These are phyloP conservation scores for Wickerhamiella brachini DNA, from an alignment of 805 yeast species.

Conservation along the genomic window DNA sequence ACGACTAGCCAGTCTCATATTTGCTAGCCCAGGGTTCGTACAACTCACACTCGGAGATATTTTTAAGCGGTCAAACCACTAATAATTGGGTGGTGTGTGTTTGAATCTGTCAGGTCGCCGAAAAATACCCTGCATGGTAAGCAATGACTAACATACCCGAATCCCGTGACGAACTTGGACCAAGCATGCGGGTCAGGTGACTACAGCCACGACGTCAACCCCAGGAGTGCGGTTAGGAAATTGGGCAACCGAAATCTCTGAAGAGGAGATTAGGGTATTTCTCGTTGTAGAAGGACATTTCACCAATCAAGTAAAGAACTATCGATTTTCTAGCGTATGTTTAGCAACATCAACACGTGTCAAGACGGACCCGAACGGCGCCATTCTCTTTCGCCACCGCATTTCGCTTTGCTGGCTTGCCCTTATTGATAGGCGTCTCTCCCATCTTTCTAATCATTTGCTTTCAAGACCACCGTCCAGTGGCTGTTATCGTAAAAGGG, in stretches of 20 bases:
- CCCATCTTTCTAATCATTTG: not conserved
- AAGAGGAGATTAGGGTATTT: not conserved
- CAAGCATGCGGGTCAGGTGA: too few species aligned
- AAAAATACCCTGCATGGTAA: not conserved
- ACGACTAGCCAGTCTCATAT: not conserved
- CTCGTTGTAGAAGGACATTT: too few species aligned
- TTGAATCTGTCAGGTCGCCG: not conserved
- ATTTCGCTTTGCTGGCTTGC: not conserved
- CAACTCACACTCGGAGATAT: not conserved
- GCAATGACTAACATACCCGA: not conserved
- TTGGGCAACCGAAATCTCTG: not conserved
- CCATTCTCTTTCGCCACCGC: not conserved
- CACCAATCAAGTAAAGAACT: too few species aligned
- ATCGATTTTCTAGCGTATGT: not conserved
- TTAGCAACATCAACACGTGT: not conserved
- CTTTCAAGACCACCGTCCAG: not conserved
- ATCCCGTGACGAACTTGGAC: too few species aligned
- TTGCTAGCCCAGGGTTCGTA: not conserved
- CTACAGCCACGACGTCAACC: too few species aligned
- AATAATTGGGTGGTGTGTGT: not conserved
- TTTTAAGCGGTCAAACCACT: not conserved
- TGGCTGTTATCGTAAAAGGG: not conserved
- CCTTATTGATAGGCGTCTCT: not conserved
- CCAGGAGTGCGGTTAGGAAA: not conserved
- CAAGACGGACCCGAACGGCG: not conserved